Evolutionary conservation across 2,329 filamentous ascomycete genomes (phyloP).

Genomic region (Cryphonectria parasitica): DNA sequence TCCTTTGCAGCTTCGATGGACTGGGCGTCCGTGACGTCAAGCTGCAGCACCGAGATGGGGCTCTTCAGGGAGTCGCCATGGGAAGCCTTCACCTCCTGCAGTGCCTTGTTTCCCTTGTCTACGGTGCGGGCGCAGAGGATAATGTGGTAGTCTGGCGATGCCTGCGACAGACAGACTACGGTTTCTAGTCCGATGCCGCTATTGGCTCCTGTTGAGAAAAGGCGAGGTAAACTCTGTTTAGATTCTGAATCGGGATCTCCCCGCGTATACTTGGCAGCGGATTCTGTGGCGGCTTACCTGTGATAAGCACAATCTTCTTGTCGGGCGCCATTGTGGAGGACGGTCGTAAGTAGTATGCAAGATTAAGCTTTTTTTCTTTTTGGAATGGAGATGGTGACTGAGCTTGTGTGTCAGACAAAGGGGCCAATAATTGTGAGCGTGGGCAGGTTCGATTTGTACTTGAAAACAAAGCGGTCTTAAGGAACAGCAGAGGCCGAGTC

Average conservation of each 20-base stretch:
- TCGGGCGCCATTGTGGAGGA: constrained; percentile 7
- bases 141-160: constrained; percentile 13
- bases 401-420: background rate
- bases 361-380: background rate
- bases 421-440: background rate
- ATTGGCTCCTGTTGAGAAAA: constrained; percentile 2
- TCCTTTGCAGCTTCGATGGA: constrained; percentile 42
- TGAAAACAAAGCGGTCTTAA: background rate
- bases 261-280: background rate
- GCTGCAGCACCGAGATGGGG: constrained; percentile 34
- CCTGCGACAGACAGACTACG: constrained; percentile 6
- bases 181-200: constrained; percentile 17
- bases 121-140: background rate
- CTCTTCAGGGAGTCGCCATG: constrained; percentile 10
- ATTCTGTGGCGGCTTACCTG: constrained; percentile 2
- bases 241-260: background rate
- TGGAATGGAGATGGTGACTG: background rate
- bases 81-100: background rate
- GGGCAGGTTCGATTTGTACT: background rate
- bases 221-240: background rate
- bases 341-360: background rate
- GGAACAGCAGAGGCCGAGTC: background rate
- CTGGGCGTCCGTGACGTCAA: constrained; percentile 42
- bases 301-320: constrained; percentile 16
- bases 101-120: constrained; percentile 10